These are phyloP conservation scores for Cladosporium oxysporum DNA, from an alignment of 2,329 filamentous ascomycete genomes.

Conservation along the genomic window DNA sequence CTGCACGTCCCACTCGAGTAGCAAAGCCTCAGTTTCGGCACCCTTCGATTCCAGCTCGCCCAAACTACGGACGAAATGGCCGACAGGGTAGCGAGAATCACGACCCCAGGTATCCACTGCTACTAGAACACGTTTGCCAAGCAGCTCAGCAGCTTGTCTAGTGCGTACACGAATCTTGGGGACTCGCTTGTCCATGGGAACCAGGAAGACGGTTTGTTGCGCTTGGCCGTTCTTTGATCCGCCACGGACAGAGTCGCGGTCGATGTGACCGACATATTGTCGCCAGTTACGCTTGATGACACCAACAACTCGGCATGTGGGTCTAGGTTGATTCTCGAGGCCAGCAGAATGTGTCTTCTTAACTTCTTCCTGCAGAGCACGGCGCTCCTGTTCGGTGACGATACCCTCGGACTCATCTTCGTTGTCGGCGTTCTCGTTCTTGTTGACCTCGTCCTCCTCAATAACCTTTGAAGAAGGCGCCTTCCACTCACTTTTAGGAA, in stretches of 20 bases:
- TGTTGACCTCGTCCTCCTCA: constrained; percentile 87
- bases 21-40: constrained; percentile 92
- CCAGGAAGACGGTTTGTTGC: constrained; percentile 89
- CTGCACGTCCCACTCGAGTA: constrained; percentile 95
- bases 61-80: constrained; percentile 89
- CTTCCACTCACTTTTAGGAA: constrained; percentile 97
- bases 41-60: constrained; percentile 94
- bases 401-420: constrained; percentile 74
- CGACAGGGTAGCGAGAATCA: constrained; percentile 87
- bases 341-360: constrained; percentile 78
- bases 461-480: constrained; percentile 92
- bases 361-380: constrained; percentile 86
- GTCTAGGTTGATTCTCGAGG: constrained; percentile 77
- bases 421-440: constrained; percentile 88
- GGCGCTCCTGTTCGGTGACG: constrained; percentile 85
- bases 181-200: constrained; percentile 97
- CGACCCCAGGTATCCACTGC: constrained; percentile 95
- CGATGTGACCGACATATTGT: constrained; percentile 95
- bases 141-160: constrained; percentile 80
- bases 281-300: constrained; percentile 96
- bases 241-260: constrained; percentile 77
- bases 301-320: constrained; percentile 88
- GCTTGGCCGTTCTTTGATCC: constrained; percentile 74
- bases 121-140: constrained; percentile 89
- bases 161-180: constrained; percentile 94